A percentile compares a stretch with the other conserved stretches of the same genome.
Evolutionary conservation across 2,329 filamentous ascomycete genomes (phyloP).

Genomic region (Exophiala calicioides): DNA sequence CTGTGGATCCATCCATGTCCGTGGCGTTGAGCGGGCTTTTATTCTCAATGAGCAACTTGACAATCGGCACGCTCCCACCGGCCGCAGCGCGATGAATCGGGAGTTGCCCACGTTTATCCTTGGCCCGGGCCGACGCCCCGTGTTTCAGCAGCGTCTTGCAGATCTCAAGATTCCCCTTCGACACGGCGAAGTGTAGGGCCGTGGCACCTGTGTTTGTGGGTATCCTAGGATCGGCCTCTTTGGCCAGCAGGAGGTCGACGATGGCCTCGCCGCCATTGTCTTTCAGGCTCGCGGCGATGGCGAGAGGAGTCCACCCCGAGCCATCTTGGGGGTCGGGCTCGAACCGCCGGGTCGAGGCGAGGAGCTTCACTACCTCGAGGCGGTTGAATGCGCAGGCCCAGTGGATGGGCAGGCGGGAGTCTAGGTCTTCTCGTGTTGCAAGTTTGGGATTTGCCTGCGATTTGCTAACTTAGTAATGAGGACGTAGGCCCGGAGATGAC

Average conservation of each 20-base stretch:
- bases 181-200: constrained; percentile 85
- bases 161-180: constrained; percentile 82
- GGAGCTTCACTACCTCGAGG: constrained; percentile 65
- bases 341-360: constrained; percentile 51
- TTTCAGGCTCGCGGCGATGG: constrained; percentile 52
- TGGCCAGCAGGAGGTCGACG: constrained; percentile 47
- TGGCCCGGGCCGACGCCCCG: constrained; percentile 75
- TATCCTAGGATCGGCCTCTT: constrained; percentile 49
- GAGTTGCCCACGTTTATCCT: constrained; percentile 85
- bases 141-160: constrained; percentile 74
- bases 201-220: constrained; percentile 61
- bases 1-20: constrained; percentile 80
- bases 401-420: constrained; percentile 87
- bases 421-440: constrained; percentile 72
- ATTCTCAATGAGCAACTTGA: constrained; percentile 72
- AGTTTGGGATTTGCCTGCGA: constrained; percentile 72
- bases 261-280: constrained; percentile 48
- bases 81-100: constrained; percentile 90
- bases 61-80: constrained; percentile 82
- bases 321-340: constrained; percentile 39
- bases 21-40: constrained; percentile 80
- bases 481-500: neutral
- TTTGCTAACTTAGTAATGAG: too few species aligned
- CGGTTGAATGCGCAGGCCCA: constrained; percentile 90
- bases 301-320: constrained; percentile 53